Evolutionary conservation across 148 eudicot genomes (phyloP).

Genomic region (Bassia scoparia): DNA sequence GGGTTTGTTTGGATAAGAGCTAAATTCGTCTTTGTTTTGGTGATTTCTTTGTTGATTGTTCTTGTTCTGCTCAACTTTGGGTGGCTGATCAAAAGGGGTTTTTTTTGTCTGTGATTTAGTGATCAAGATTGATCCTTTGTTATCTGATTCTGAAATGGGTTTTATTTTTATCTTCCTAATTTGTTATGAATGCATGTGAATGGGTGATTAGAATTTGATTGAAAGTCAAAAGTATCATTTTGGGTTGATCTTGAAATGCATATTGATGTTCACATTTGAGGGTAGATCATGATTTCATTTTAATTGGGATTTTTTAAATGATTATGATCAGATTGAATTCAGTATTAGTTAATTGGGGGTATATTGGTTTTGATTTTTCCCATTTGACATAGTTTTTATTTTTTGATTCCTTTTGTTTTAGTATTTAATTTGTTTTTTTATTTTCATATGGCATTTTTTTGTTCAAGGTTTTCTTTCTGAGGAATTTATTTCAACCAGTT

Average conservation of each 20-base stretch:
- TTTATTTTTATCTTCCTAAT: not conserved
- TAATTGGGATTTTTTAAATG: not conserved
- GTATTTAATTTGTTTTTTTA: too few relatives aligned
- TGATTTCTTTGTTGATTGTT: not conserved
- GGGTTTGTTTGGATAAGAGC: not conserved
- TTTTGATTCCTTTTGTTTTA: too few relatives aligned
- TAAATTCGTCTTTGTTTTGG: not conserved
- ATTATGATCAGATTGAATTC: not conserved
- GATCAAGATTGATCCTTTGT: not conserved
- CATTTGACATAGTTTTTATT: not conserved
- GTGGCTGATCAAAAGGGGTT: conserved; percentile 11
- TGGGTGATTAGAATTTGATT: not conserved
- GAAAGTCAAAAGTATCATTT: not conserved
- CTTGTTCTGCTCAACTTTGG: conserved; percentile 1
- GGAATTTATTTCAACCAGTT: not conserved
- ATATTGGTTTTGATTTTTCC: conserved; percentile 4
- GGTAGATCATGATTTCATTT: not conserved
- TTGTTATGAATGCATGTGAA: not conserved
- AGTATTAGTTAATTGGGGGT: not conserved
- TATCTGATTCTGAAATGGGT: not conserved
- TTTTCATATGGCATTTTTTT: too few relatives aligned
- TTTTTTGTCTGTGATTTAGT: not conserved
- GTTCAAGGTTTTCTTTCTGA: not conserved
- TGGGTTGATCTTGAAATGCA: conserved; percentile 19
- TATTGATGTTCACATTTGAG: not conserved